Percentiles rank a stretch among this genome's conserved stretches.
These are phyloP conservation scores for Boletus eberwhitei DNA, from an alignment of 768 basidiomycete species.

Conservation along the genomic window DNA sequence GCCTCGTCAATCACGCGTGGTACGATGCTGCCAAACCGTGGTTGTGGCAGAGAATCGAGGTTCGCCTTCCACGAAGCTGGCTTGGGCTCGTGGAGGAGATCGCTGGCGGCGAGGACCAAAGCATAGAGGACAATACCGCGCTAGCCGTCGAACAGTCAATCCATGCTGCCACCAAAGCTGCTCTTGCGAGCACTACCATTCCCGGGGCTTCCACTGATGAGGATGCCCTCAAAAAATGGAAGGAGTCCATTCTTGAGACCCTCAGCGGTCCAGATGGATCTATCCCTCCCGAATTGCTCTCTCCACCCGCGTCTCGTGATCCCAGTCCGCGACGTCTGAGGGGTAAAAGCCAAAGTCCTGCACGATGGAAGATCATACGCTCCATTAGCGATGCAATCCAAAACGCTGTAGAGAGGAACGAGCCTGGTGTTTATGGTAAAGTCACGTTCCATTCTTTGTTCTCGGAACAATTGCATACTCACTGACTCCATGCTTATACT, in stretches of 20 bases:
- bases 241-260: conserved; percentile 56
- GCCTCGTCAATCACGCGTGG: conserved; percentile 76
- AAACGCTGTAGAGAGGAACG: conserved; percentile 57
- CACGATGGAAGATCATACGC: conserved; percentile 78
- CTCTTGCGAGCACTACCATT: conserved; percentile 43
- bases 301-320: conserved; percentile 79
- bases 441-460: conserved; percentile 9
- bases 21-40: conserved; percentile 82
- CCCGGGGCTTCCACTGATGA: conserved; percentile 37
- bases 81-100: conserved; percentile 78
- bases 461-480: not conserved
- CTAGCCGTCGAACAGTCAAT: conserved; percentile 65
- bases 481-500: not conserved
- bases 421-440: conserved; percentile 72
- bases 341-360: conserved; percentile 76
- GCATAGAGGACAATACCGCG: conserved; percentile 51
- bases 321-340: conserved; percentile 76
- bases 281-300: conserved; percentile 71
- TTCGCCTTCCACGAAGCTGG: conserved; percentile 82
- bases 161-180: conserved; percentile 62
- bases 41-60: conserved; percentile 82
- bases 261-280: conserved; percentile 63
- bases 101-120: conserved; percentile 60
- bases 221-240: conserved; percentile 47
- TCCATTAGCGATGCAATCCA: conserved; percentile 79